phyloP scores from a whole-genome alignment of 2,329 filamentous ascomycete species.

The Fusarium clavum region DNA sequence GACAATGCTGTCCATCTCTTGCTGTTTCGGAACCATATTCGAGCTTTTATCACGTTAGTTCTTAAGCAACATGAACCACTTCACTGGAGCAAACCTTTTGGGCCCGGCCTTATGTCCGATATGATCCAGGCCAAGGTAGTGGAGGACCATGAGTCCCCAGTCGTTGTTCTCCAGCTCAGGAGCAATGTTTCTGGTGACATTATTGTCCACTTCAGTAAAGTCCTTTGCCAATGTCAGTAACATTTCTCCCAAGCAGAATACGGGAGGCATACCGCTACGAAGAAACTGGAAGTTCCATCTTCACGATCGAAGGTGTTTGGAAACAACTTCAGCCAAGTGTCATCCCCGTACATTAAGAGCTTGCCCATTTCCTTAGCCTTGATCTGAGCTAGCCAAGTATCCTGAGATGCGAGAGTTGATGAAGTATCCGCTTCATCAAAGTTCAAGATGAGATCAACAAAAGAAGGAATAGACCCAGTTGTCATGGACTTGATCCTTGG shows the following conservation, averaged over 20 bases:
- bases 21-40: conserved; percentile 93
- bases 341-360: conserved; percentile 94
- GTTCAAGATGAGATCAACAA: conserved; percentile 95
- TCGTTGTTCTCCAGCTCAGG: conserved; percentile 80
- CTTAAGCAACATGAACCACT: not conserved
- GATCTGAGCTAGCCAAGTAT: conserved; percentile 96
- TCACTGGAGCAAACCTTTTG: conserved; percentile 66
- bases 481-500: conserved; percentile 97
- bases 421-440: conserved; percentile 94
- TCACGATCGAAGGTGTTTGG: conserved; percentile 85
- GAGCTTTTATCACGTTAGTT: conserved; percentile 62
- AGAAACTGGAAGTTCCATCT: conserved; percentile 97
- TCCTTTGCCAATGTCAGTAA: conserved; percentile 67
- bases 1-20: conserved; percentile 91
- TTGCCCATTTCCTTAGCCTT: conserved; percentile 78
- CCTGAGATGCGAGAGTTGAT: conserved; percentile 87
- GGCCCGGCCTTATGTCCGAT: conserved; percentile 98
- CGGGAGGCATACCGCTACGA: conserved; percentile 84
- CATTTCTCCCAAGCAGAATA: not conserved
- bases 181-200: conserved; percentile 91
- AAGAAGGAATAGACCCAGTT: conserved; percentile 97
- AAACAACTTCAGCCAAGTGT: conserved; percentile 98
- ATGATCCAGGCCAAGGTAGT: conserved; percentile 95
- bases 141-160: conserved; percentile 94
- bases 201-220: conserved; percentile 97